Conservation (phyloP, 805 yeast genomes). For the Pichia phayaonensis region DNA sequence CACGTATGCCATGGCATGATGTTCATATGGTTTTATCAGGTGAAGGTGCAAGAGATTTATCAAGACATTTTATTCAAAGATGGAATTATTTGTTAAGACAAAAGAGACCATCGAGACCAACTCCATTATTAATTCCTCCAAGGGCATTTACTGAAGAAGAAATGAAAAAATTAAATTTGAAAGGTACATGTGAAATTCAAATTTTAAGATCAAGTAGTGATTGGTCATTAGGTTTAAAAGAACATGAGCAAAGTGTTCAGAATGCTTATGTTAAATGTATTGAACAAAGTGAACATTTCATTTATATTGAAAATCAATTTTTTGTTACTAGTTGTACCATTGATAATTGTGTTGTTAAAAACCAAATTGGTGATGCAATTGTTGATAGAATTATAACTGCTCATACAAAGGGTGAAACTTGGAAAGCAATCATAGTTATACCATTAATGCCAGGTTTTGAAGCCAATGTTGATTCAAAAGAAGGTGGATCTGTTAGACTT, state of each 20-base stretch:
- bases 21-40: slow-evolving; percentile 95
- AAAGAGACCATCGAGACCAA: slow-evolving; percentile 88
- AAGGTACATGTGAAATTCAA: slow-evolving; percentile 90
- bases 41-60: slow-evolving; percentile 84
- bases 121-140: slow-evolving; percentile 90
- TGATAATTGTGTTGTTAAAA: slow-evolving; percentile 77
- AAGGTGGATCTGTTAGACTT: slow-evolving; percentile 90
- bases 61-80: slow-evolving; percentile 93
- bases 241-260: slow-evolving; percentile 84
- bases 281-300: slow-evolving; percentile 86
- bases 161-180: slow-evolving; percentile 47
- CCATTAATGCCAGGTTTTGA: slow-evolving; percentile 98
- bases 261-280: slow-evolving; percentile 86
- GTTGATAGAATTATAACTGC: slow-evolving; percentile 95
- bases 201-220: slow-evolving; percentile 79
- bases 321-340: slow-evolving; percentile 84
- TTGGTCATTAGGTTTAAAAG: slow-evolving; percentile 88
- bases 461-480: slow-evolving; percentile 85
- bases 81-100: slow-evolving; percentile 94
- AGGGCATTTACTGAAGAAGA: slow-evolving; percentile 76
- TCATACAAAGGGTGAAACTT: slow-evolving; percentile 59
- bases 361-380: slow-evolving; percentile 90
- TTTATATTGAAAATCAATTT: slow-evolving; percentile 93
- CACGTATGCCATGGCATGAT: slow-evolving; percentile 99
- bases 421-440: slow-evolving; percentile 89